Evolutionary conservation across 148 eudicot species (phyloP), one percentile per base, ranked within the genome.

Genomic region (Rheum nobile): DNA sequence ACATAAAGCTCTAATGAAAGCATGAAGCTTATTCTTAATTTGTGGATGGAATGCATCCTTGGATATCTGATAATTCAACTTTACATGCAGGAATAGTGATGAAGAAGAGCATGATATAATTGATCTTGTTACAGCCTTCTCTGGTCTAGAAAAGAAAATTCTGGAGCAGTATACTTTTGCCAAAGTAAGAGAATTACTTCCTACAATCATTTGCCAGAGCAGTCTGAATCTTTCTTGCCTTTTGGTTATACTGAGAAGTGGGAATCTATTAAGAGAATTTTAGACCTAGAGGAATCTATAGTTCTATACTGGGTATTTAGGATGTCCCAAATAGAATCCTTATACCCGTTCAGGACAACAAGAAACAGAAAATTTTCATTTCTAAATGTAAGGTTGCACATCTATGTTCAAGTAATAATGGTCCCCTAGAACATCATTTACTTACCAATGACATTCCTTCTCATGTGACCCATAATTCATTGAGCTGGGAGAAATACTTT

Each of bases 101-200:
- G 98, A 91, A 37, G 98, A 86, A 80, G 94, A 88, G 71, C 77
- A 79, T 52, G 98, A 94, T 80, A 83, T 85, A 71, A 84, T 82
- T 76, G 98, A 94, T 75, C 78, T 94, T 83, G 85, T 87, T 22
- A 80, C 80, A 82, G 88, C 97, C 35, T 91, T 94, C 81, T 83
- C 96, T 75, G 88, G 87, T 67, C 93, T 94, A 75, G 97, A 94
- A 85, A 97, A 94, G 75, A 94, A 94, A 83, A 88, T 91, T 75
- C 95, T 94, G 72, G 91, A 81, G 77, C 97, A 88, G 68, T 91
- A 91, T 77, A 89, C 98, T 80, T 79, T 84, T 71, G 93, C 90
- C 24, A 91, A 91, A 97, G 98, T 94, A 88, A 61, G 24, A 50
- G 65, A 57, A 57, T 11, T 26, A 26, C 32, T 57, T 57, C 57